Evolutionary conservation across 495 filamentous ascomycete species (phyloP).

Genomic region (Daldinia decipiens): DNA sequence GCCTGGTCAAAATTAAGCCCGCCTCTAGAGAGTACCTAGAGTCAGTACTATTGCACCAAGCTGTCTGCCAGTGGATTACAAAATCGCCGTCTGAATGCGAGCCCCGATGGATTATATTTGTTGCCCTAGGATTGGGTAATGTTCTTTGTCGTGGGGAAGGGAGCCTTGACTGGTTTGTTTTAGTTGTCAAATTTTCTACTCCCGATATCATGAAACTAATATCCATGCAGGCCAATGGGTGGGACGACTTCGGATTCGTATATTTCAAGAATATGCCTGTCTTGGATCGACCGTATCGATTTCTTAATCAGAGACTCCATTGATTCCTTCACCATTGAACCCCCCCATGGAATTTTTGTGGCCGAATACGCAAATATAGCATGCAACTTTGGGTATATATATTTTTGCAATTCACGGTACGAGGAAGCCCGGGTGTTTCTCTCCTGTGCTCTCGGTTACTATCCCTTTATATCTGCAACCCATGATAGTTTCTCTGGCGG

Average conservation of each 20-base stretch:
- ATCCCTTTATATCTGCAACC: neutral
- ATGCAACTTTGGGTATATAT: neutral
- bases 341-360: neutral
- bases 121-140: neutral
- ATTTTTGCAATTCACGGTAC: neutral
- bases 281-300: neutral
- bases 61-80: neutral
- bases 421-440: neutral
- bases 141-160: neutral
- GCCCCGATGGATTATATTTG: neutral
- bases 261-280: neutral
- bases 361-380: neutral
- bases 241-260: neutral
- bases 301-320: neutral
- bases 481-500: neutral
- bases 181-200: neutral
- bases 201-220: neutral
- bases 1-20: neutral
- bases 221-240: neutral
- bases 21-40: neutral
- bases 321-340: neutral
- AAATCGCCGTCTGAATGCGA: neutral
- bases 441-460: neutral
- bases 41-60: neutral
- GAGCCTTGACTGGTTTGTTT: neutral